Evolutionary conservation across 2,329 filamentous ascomycete genomes (phyloP).

Genomic region (Didymella exigua): DNA sequence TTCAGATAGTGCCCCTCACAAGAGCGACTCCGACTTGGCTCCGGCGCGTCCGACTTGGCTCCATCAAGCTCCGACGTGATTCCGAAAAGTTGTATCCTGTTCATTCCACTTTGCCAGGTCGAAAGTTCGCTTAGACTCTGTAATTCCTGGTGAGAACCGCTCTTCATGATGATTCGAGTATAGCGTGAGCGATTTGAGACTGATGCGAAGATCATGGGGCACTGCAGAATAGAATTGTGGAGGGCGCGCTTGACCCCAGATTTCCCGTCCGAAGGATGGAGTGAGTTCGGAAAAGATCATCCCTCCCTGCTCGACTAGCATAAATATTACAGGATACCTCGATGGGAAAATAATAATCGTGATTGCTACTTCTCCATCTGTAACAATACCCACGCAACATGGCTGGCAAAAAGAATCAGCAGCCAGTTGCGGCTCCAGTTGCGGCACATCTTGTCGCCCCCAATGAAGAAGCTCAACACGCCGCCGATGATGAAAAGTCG

Average conservation of each 20-base stretch:
- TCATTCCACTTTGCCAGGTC: neutral
- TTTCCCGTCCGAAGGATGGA: conserved; percentile 2
- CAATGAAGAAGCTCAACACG: conserved; percentile 42
- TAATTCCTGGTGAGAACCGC: neutral
- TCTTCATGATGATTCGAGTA: neutral
- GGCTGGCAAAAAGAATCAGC: conserved; percentile 26
- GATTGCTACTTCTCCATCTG: neutral
- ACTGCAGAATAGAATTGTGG: conserved; percentile 4
- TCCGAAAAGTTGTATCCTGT: neutral
- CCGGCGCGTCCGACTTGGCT: conserved; percentile 4
- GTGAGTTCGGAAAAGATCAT: conserved; percentile 19
- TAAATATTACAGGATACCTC: conserved; percentile 22
- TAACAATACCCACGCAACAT: conserved; percentile 11
- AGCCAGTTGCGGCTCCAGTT: conserved; percentile 15
- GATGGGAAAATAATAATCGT: neutral
- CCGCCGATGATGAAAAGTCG: conserved; percentile 52
- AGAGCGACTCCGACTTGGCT: conserved; percentile 3
- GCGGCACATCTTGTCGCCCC: conserved; percentile 22
- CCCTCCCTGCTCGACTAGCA: conserved; percentile 12
- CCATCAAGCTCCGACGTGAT: neutral
- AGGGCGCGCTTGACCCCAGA: conserved; percentile 23
- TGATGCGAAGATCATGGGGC: conserved; percentile 20
- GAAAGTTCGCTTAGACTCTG: neutral
- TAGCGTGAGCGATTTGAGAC: conserved; percentile 8
- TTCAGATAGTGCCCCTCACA: neutral